Evolutionary conservation across 2,329 filamentous ascomycete species (phyloP), one percentile per base, ranked within the genome.

Genomic region (Bretziella fagacearum): DNA sequence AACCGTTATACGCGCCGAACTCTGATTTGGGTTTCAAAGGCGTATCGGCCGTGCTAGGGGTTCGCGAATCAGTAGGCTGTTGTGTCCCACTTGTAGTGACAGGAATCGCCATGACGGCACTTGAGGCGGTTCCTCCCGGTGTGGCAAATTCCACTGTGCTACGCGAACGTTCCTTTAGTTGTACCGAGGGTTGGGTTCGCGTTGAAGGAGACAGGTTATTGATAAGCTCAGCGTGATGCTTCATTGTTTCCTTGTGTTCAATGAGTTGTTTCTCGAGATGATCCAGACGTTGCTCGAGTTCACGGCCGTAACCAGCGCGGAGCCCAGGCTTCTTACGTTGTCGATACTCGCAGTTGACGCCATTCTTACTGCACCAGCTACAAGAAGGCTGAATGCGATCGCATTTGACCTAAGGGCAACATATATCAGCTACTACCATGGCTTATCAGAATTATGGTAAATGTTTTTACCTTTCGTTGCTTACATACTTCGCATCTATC

Each of bases 401-500:
- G 61, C 80, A 83, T 69, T 81, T 81, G 23, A 81, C 77, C 75
- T 78, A n/a, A 33, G 30, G 5, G 13, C 17, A 15, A 15, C 5
- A 33, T 33, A n/a, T n/a, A n/a, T n/a, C n/a, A n/a, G n/a, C n/a
- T n/a, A n/a, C n/a, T n/a, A n/a, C n/a, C n/a, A n/a, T n/a, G n/a
- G 30, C 5, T 33, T 5, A n/a, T n/a, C 5, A 6, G 6, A 15
- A 33, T 33, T 10, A 15, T 33, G 30, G 30, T 39, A n/a, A n/a
- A n/a, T n/a, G n/a, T n/a, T n/a, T 11, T 33, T 63, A 84, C 81
- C 69, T 87, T 89, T 65, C 83, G 69, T 60, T 82, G 77, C 62
- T 87, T 86, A 66, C 82, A 85, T 44, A 82, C 69, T 63, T 87
- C 83, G 58, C 83, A 80, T 56, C 77, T 80, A 61, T 15, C 6